Base-by-base conservation (phyloP, 345 rosid species). In the Euphorbia lathyris region DNA sequence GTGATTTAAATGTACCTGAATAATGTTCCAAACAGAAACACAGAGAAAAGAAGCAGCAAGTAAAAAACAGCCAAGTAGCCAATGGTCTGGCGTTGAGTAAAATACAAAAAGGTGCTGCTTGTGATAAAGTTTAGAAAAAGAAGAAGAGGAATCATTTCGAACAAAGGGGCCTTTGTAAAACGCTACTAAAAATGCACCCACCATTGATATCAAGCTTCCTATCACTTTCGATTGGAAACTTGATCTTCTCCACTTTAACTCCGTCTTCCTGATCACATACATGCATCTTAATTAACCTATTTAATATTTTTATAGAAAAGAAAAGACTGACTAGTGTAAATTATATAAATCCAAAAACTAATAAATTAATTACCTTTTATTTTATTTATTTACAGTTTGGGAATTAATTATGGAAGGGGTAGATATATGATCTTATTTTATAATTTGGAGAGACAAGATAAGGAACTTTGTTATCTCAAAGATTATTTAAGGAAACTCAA, bases 11-110 rank as follows among this genome's bases (percentile, higher is more conserved):
- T 34, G 3, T 34, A 87, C 97, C 93, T 90, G 95, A 59, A 93
- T 73, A 63, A 81, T 74, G 77, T 86, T 90, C 87, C 90, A 88
- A 19, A 87, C 14, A 5, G 89, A 83, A 71, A 86, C 76, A 50
- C 83, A 88, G 17, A 90, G 65, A 66, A 82, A 72, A 45, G 97
- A 87, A 62, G 87, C 85, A 8, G 91, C 93, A 17, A 93, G 85
- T 74, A 90, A 76, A n/a, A 83, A 11, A 57, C 90, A 81, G 9
- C 95, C 98, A 50, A 87, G 85, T 30, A 85, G 60, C 97, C 98
- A 93, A 53, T 82, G 76, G 69, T 88, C 82, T 14, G 92, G 83
- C 48, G 69, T 29, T 7, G 83, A 73, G 83, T 85, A 86, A 75
- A 82, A 88, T 59, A 90, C 77, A n/a, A 88, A 70, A 36, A 80